Percentiles rank a stretch among this genome's conserved stretches.
phyloP scores from a whole-genome alignment of 176 grass and related monocot species.

The Guadua angustifolia region DNA sequence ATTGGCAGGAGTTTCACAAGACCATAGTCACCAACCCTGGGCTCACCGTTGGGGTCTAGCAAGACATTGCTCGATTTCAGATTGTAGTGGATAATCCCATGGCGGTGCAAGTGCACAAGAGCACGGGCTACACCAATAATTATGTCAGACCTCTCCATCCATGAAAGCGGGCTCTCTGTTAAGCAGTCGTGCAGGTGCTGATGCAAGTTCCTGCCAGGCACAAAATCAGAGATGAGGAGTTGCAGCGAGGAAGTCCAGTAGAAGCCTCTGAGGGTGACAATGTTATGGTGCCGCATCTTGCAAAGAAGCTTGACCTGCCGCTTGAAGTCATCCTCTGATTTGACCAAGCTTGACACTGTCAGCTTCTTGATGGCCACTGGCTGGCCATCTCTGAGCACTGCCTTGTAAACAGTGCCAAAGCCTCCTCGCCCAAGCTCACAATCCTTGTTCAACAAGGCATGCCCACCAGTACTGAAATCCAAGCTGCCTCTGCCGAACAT shows the following conservation, averaged over 20 bases:
- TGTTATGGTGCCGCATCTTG: constrained; percentile 65
- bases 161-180: constrained; percentile 48
- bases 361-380: constrained; percentile 91
- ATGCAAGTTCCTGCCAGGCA: constrained; percentile 63
- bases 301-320: constrained; percentile 66
- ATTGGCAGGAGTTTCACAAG: constrained; percentile 71
- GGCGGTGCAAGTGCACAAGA: constrained; percentile 66
- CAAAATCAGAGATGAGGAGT: constrained; percentile 78
- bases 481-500: constrained; percentile 65
- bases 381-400: constrained; percentile 65
- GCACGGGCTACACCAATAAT: constrained; percentile 63
- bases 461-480: constrained; percentile 64
- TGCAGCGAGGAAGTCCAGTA: constrained; percentile 88
- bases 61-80: constrained; percentile 82
- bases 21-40: constrained; percentile 74
- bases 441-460: constrained; percentile 79
- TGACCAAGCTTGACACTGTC: constrained; percentile 82
- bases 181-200: constrained; percentile 65
- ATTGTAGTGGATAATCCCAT: constrained; percentile 73
- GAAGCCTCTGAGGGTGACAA: constrained; percentile 70
- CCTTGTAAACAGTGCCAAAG: constrained; percentile 83
- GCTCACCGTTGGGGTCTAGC: constrained; percentile 64
- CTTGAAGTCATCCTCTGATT: constrained; percentile 74
- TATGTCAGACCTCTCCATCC: constrained; percentile 74
- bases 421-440: constrained; percentile 85